These are phyloP conservation scores for Protomyces inouyei DNA, from an alignment of 1,139 yeast genomes.

Conservation along the genomic window DNA sequence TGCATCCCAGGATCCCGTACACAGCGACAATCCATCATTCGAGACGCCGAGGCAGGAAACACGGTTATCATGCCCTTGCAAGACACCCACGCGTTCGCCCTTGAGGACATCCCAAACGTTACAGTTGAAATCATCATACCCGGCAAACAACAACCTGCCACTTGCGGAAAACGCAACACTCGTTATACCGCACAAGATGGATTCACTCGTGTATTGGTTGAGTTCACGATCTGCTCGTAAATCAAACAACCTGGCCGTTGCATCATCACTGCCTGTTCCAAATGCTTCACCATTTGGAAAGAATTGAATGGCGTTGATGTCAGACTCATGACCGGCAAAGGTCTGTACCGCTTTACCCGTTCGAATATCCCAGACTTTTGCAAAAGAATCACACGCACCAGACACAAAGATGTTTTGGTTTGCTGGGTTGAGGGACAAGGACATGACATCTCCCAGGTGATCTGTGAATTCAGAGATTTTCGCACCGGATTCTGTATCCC, in stretches of 20 bases:
- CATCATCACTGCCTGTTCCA: slow-evolving; percentile 74
- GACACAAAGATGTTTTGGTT: slow-evolving; percentile 50
- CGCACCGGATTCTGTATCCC: slow-evolving; percentile 69
- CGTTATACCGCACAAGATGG: slow-evolving; percentile 43
- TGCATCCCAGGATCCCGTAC: slow-evolving; percentile 42
- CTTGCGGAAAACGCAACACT: slow-evolving; percentile 70
- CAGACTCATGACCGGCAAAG: slow-evolving; percentile 57
- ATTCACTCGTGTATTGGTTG: slow-evolving; percentile 48
- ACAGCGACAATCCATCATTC: slow-evolving; percentile 57
- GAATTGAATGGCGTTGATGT: slow-evolving; percentile 60
- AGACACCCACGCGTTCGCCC: slow-evolving; percentile 58
- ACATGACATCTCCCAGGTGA: slow-evolving; percentile 75
- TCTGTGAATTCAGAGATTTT: slow-evolving; percentile 58
- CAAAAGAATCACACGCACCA: slow-evolving; percentile 72
- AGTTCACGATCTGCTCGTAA: slow-evolving; percentile 71
- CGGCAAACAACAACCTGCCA: slow-evolving; percentile 68
- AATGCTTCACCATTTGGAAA: slow-evolving; percentile 62
- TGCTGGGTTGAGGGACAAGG: slow-evolving; percentile 44
- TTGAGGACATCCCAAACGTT: slow-evolving; percentile 68
- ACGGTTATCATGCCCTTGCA: slow-evolving; percentile 57
- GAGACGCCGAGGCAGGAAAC: slow-evolving; percentile 63
- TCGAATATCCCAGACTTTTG: slow-evolving; percentile 68
- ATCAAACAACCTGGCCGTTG: slow-evolving; percentile 66
- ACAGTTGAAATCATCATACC: slow-evolving; percentile 57
- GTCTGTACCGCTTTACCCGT: slow-evolving; percentile 53